Base-by-base conservation (phyloP, 169 alveolate genomes). In the Cryptosporidium xiaoi region DNA sequence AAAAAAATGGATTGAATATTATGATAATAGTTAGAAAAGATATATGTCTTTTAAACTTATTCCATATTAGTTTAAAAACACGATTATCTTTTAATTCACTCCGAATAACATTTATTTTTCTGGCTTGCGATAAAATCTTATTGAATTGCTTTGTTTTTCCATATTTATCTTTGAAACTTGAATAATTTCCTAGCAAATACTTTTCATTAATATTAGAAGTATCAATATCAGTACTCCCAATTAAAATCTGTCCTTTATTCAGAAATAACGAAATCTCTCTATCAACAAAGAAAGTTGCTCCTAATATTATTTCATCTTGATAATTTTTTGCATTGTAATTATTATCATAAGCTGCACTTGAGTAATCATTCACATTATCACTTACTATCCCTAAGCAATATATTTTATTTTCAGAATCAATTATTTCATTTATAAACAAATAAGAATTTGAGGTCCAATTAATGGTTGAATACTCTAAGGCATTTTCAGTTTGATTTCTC, bases 351-450 rank as follows among this genome's bases (percentile, higher is more conserved):
- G 44, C 46, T 27, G 31, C 24, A 18, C 16, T 51, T 67, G 31
- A 46, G n/a, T 64, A 27, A 6, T 66, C 58, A 4, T 15, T 46
- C 16, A 56, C 7, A 34, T 77, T 40, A n/a, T 77, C 64, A 55
- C 83, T 69, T 69, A 40, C 29, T 60, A 77, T 77, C 34, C 87
- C 87, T 46, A 77, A 62, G 29, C 87, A 77, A 50, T 60, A 77
- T 18, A 77, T 40, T 24, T 62, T 56, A 29, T 2, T 34, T 40
- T 58, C 24, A n/a, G 18, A 20, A 31, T 50, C 87, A 16, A 60
- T 15, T 40, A 34, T 46, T 77, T 77, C 64, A 60, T 77, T n/a
- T 0, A 77, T 27, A 50, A 58, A 77, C 27, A 77, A 62, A 77
- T 77, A 77, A 12, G 87, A 77, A 12, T 60, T 18, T 40, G 87